Evolutionary conservation across 495 filamentous ascomycete species (phyloP).

Genomic region (Monascus purpureus): DNA sequence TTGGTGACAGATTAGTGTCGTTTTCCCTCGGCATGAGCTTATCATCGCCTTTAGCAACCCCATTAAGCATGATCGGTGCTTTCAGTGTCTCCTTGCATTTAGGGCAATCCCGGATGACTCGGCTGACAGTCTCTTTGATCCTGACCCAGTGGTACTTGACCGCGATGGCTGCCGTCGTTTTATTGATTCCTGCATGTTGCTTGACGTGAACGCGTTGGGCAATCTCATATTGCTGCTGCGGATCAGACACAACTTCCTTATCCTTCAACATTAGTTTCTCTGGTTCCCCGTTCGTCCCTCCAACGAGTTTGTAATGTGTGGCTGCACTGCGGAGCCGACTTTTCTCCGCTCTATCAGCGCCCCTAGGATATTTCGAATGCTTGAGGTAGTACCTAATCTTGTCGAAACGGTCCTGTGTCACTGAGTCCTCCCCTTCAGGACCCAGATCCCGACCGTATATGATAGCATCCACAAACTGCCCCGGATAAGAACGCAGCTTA

Average conservation of each 20-base stretch:
- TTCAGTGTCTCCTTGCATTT: conserved; percentile 79
- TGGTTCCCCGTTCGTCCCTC: conserved; percentile 31
- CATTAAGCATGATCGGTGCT: conserved; percentile 21
- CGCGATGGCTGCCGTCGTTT: conserved; percentile 87
- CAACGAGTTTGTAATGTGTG: conserved; percentile 78
- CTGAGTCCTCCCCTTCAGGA: conserved; percentile 66
- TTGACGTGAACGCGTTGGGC: conserved; percentile 58
- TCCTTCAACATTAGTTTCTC: conserved; percentile 92
- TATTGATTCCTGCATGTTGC: conserved; percentile 93
- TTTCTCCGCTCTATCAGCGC: conserved; percentile 91
- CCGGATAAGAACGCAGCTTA: conserved; percentile 66
- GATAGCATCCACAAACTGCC: conserved; percentile 80
- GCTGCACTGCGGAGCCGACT: conserved; percentile 82
- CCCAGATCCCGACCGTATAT: conserved; percentile 87
- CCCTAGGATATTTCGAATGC: conserved; percentile 82
- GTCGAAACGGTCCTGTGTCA: conserved; percentile 94
- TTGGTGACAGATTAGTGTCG: conserved; percentile 5
- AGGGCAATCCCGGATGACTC: conserved; percentile 82
- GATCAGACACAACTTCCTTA: conserved; percentile 91
- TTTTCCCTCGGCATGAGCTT: conserved; percentile 2
- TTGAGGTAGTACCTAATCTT: conserved; percentile 97
- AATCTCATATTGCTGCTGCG: conserved; percentile 83
- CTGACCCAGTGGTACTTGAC: conserved; percentile 96
- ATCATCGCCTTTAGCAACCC: conserved; percentile 16
- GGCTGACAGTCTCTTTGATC: conserved; percentile 93